A percentile compares a stretch with the other conserved stretches of the same genome.
Evolutionary conservation across 1,284 basidiomycete species (phyloP).

Genomic region (Pseudozyma thailandica): DNA sequence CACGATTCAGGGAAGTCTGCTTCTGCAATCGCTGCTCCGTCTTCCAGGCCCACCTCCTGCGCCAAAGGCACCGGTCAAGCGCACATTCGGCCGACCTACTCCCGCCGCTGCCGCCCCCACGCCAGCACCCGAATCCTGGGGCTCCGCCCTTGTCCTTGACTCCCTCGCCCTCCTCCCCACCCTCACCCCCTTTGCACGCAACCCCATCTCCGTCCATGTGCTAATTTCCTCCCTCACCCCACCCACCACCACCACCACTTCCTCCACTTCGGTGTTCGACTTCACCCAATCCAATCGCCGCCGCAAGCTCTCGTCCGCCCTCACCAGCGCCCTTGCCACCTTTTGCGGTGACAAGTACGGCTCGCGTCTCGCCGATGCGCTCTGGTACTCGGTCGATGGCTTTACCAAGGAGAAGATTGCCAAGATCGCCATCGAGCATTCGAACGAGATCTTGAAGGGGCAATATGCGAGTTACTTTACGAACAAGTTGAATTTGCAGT

Average conservation of each 20-base stretch:
- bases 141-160: slow-evolving; percentile 33
- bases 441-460: slow-evolving; percentile 45
- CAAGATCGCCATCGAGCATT: slow-evolving; percentile 25
- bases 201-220: slow-evolving; percentile 37
- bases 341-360: slow-evolving; percentile 62
- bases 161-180: slow-evolving; percentile 45
- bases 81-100: slow-evolving; percentile 20
- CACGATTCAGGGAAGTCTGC: slow-evolving; percentile 58
- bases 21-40: slow-evolving; percentile 55
- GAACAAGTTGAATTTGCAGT: slow-evolving; percentile 52
- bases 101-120: slow-evolving; percentile 1
- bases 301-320: slow-evolving; percentile 23
- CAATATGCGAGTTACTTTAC: slow-evolving; percentile 62
- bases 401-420: slow-evolving; percentile 52
- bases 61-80: slow-evolving; percentile 26
- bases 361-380: slow-evolving; percentile 59
- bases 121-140: slow-evolving; percentile 7
- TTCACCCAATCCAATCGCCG: slow-evolving; percentile 28
- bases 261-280: not conserved
- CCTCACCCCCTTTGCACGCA: slow-evolving; percentile 36
- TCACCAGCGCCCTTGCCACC: slow-evolving; percentile 32
- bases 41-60: slow-evolving; percentile 44
- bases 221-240: slow-evolving; percentile 39
- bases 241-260: slow-evolving; percentile 5
- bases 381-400: slow-evolving; percentile 58